These are phyloP conservation scores for Ascobolus immersus DNA, from an alignment of 495 filamentous ascomycete species.

Conservation along the genomic window DNA sequence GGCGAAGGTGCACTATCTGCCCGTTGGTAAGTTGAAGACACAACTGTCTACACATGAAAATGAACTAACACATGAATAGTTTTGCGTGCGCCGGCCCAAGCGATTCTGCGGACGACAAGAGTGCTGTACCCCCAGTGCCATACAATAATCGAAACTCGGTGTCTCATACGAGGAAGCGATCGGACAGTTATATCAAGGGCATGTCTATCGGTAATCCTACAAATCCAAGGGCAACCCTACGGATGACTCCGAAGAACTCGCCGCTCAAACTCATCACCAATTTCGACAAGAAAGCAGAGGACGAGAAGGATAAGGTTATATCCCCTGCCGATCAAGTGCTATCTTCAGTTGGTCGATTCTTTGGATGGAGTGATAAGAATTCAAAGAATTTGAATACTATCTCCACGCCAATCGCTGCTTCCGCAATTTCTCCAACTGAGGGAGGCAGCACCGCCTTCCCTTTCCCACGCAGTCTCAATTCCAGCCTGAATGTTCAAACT, in stretches of 20 bases:
- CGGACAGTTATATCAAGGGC: slow-evolving; percentile 12
- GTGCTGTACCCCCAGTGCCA: too few species aligned
- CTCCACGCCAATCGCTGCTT: slow-evolving; percentile 77
- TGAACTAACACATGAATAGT: slow-evolving; percentile 14
- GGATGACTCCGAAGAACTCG: slow-evolving; percentile 39
- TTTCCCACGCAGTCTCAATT: too few species aligned
- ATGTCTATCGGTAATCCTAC: slow-evolving; percentile 15
- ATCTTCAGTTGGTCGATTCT: slow-evolving; percentile 24
- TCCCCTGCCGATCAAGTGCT: slow-evolving; percentile 10
- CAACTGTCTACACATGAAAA: slow-evolving; percentile 3
- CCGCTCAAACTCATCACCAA: slow-evolving; percentile 79
- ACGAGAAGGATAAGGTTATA: slow-evolving; percentile 13
- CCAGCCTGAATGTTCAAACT: too few species aligned
- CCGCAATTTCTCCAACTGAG: slow-evolving; percentile 55
- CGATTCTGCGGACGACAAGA: slow-evolving; percentile 25
- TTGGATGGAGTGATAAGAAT: slow-evolving; percentile 38
- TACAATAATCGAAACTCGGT: slow-evolving; percentile 4
- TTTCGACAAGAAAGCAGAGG: slow-evolving; percentile 24
- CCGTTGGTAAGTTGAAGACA: slow-evolving; percentile 33
- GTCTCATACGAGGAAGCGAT: slow-evolving; percentile 13
- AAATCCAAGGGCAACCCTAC: slow-evolving; percentile 13
- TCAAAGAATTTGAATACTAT: slow-evolving; percentile 54
- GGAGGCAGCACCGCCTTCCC: slow-evolving; percentile 9
- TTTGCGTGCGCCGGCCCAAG: slow-evolving; percentile 61
- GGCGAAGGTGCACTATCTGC: slow-evolving; percentile 76